A percentile compares a stretch with the other conserved stretches of the same genome.
Conservation (phyloP, 805 yeast species). For the Lipomyces spencermartinsiae region DNA sequence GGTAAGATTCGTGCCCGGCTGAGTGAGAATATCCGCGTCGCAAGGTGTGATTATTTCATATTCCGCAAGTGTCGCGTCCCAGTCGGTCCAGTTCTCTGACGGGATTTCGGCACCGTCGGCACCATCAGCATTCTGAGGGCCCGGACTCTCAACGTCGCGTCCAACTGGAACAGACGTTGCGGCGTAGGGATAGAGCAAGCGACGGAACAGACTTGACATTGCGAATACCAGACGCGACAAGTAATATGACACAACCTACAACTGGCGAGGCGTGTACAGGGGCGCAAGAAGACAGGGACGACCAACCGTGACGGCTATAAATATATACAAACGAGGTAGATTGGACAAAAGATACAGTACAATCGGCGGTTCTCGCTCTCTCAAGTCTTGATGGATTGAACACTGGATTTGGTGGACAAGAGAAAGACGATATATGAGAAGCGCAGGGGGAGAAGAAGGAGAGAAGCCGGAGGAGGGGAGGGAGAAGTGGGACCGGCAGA, state of each 20-base stretch:
- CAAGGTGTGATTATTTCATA: conserved; percentile 18
- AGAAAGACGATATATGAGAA: conserved; percentile 3
- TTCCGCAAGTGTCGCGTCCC: conserved; percentile 5
- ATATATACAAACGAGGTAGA: neutral
- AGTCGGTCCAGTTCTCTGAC: neutral
- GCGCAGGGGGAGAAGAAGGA: neutral
- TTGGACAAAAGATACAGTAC: neutral
- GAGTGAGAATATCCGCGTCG: conserved; percentile 24
- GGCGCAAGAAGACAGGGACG: neutral
- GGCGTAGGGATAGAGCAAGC: conserved; percentile 10
- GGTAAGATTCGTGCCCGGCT: neutral
- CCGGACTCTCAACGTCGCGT: neutral
- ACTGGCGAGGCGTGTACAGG: neutral
- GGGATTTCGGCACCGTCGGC: neutral
- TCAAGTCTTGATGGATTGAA: neutral
- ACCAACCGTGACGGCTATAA: neutral
- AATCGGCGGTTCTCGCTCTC: conserved; percentile 5
- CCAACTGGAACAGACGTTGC: conserved; percentile 10
- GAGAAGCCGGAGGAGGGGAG: conserved; percentile 8
- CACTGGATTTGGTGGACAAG: neutral
- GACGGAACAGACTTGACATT: conserved; percentile 18
- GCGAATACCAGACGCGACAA: neutral
- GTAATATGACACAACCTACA: neutral
- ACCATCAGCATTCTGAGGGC: conserved; percentile 12
- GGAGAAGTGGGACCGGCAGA: conserved; percentile 8